Conservation (phyloP, 306 rosid genomes). For the Abrus pulchellus region DNA sequence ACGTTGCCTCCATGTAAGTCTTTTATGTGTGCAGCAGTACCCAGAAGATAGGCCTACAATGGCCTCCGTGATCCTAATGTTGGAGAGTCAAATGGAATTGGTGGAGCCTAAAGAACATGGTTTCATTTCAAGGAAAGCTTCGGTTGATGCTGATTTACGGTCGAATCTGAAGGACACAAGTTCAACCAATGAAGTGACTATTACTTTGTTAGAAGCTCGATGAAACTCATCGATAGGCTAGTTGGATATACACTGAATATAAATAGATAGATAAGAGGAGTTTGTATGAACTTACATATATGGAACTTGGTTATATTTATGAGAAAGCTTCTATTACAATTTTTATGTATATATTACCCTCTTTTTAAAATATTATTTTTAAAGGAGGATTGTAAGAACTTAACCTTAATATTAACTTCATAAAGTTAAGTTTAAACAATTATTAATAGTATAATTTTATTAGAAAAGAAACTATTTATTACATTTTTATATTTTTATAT, state of each 20-base stretch:
- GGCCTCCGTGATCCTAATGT: slow-evolving; percentile 49
- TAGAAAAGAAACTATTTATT: too few species aligned
- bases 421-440: too few species aligned
- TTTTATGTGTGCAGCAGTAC: slow-evolving; percentile 59
- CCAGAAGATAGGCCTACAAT: slow-evolving; percentile 48
- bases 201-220: background rate
- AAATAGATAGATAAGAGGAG: background rate
- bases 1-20: slow-evolving; percentile 57
- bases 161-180: slow-evolving; percentile 18
- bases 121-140: background rate
- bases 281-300: background rate
- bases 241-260: background rate
- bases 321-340: too few species aligned
- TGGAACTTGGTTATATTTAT: background rate
- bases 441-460: too few species aligned
- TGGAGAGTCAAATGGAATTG: slow-evolving; percentile 46
- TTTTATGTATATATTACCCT: too few species aligned
- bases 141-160: background rate
- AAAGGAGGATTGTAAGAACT: too few species aligned
- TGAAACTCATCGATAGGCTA: background rate
- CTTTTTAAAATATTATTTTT: too few species aligned
- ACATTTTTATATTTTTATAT: too few species aligned
- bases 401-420: too few species aligned
- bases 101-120: slow-evolving; percentile 58
- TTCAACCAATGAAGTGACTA: slow-evolving; percentile 30